These are phyloP conservation scores for Allium cepa DNA, from an alignment of 106 monocot species.

Conservation along the genomic window DNA sequence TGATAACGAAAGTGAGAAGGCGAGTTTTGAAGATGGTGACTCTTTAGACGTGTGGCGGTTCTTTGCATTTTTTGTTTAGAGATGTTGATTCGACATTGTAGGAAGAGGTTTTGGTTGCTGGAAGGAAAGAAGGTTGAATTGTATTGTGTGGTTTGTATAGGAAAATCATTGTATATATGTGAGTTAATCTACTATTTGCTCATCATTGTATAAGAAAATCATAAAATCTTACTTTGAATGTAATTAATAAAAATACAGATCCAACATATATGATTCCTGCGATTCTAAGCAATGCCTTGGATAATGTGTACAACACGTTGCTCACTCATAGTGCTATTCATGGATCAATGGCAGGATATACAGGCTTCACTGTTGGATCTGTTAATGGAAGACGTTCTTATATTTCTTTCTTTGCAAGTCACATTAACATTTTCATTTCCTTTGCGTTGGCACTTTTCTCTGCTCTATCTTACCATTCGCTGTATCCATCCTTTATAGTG, in stretches of 20 bases:
- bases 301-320: too few species aligned
- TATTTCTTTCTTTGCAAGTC: conserved; percentile 35
- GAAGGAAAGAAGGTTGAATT: not conserved
- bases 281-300: too few species aligned
- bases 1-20: not conserved
- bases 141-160: too few species aligned
- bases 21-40: conserved; percentile 9
- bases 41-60: conserved; percentile 16
- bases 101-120: conserved; percentile 5
- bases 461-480: not conserved
- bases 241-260: too few species aligned
- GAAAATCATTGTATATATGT: too few species aligned
- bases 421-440: too few species aligned
- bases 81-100: conserved; percentile 40
- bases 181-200: too few species aligned
- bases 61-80: conserved; percentile 10
- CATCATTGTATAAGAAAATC: too few species aligned
- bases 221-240: too few species aligned
- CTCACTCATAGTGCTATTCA: conserved; percentile 14
- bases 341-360: conserved; percentile 48
- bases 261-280: too few species aligned
- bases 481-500: not conserved
- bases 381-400: conserved; percentile 35
- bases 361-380: conserved; percentile 36
- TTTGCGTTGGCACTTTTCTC: not conserved